Evolutionary conservation across 805 yeast genomes (phyloP).

Genomic region (Groenewaldozyma tartarivorans): DNA sequence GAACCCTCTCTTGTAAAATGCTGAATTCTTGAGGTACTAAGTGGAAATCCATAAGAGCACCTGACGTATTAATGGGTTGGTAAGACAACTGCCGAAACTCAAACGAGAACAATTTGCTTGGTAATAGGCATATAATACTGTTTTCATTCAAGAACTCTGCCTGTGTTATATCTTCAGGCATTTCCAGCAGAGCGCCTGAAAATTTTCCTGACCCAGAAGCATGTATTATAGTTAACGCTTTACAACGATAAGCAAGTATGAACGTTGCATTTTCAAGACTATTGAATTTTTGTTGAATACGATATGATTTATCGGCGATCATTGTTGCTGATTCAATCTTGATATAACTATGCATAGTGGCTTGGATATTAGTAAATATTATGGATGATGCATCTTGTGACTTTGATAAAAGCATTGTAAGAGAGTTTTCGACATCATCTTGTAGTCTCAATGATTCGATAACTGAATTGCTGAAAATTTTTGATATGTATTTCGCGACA

Average conservation of each 20-base stretch:
- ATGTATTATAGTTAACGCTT: no score
- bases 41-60: background rate
- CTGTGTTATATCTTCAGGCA: background rate
- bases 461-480: conserved; percentile 4
- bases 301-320: no score
- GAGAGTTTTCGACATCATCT: no score
- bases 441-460: background rate
- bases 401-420: no score
- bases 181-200: conserved; percentile 1
- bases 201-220: no score
- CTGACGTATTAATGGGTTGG: background rate
- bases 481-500: conserved; percentile 12
- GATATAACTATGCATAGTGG: no score
- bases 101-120: background rate
- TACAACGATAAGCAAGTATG: no score
- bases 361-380: no score
- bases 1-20: background rate
- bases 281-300: no score
- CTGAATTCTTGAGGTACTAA: background rate
- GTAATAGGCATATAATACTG: conserved; percentile 5
- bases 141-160: conserved; percentile 11
- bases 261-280: no score
- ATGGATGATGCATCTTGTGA: no score
- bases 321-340: no score
- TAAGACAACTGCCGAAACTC: background rate